Evolutionary conservation across 139 green algal species (phyloP).

Genomic region (Chlorella vulgaris): DNA sequence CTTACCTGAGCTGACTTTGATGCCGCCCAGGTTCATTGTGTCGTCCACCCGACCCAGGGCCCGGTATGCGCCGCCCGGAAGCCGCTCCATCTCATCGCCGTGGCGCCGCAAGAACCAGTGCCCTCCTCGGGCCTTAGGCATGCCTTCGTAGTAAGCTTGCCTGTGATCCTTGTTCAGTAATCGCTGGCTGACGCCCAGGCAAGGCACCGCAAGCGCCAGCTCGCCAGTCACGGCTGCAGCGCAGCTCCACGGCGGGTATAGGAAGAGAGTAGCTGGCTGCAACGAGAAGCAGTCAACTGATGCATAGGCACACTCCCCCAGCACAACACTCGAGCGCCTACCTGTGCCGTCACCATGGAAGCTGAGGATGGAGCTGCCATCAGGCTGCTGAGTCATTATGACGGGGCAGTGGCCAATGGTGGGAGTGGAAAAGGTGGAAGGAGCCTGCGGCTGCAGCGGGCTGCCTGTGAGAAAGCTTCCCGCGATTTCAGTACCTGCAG

Average conservation of each 20-base stretch:
- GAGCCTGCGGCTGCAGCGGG: slow-evolving; percentile 78
- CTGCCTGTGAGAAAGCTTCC: slow-evolving; percentile 79
- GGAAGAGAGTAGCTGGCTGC: no score
- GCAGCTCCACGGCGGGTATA: no score
- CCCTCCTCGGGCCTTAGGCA: slow-evolving; percentile 63
- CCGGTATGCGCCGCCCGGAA: slow-evolving; percentile 61
- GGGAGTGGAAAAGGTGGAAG: slow-evolving; percentile 78
- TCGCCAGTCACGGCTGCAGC: slow-evolving; percentile 45
- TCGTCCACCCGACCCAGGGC: slow-evolving; percentile 89
- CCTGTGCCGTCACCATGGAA: slow-evolving; percentile 22
- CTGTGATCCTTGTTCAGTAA: slow-evolving; percentile 89
- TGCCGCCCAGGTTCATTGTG: slow-evolving; percentile 98
- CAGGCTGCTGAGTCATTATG: slow-evolving; percentile 41
- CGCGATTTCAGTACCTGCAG: slow-evolving; percentile 89
- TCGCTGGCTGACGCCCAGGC: slow-evolving; percentile 80
- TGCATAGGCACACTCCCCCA: no score
- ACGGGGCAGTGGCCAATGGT: slow-evolving; percentile 50
- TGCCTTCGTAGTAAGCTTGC: slow-evolving; percentile 86
- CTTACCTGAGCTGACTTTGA: slow-evolving; percentile 69
- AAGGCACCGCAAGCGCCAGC: slow-evolving; percentile 74
- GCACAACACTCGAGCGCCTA: background rate
- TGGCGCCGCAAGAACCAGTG: slow-evolving; percentile 77
- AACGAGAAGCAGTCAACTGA: no score
- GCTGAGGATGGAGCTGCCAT: background rate
- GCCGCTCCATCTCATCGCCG: slow-evolving; percentile 84